Conservation (phyloP, 2,329 filamentous ascomycete genomes). For the Fusarium compactum region DNA sequence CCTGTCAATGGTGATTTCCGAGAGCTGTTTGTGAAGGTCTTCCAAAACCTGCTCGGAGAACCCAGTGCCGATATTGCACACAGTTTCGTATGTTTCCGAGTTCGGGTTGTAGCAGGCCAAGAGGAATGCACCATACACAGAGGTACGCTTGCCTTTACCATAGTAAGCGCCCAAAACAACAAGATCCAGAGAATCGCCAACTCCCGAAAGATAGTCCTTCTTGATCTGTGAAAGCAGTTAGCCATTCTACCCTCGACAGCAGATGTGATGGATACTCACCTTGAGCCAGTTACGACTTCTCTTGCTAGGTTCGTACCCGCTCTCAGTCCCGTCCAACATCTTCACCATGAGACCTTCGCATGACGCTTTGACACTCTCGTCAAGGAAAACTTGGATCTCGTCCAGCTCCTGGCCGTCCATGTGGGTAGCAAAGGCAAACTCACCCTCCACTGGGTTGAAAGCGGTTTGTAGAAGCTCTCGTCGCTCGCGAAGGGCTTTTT, state of each 20-base stretch:
- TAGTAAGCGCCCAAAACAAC: slow-evolving; percentile 95
- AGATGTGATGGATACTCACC: slow-evolving; percentile 58
- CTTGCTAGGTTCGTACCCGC: slow-evolving; percentile 95
- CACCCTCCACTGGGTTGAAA: slow-evolving; percentile 84
- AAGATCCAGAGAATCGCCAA: slow-evolving; percentile 95
- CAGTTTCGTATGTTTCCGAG: slow-evolving; percentile 88
- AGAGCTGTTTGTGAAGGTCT: slow-evolving; percentile 81
- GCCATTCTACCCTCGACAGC: slow-evolving; percentile 67
- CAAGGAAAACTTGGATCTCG: slow-evolving; percentile 90
- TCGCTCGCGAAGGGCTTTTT: slow-evolving; percentile 86
- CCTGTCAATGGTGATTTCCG: slow-evolving; percentile 83
- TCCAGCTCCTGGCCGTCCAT: slow-evolving; percentile 92
- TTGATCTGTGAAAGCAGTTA: slow-evolving; percentile 74
- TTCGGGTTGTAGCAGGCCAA: slow-evolving; percentile 90
- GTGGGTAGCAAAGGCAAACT: slow-evolving; percentile 89
- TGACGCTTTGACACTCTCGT: slow-evolving; percentile 94
- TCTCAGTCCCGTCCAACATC: slow-evolving; percentile 94
- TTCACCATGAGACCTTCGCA: slow-evolving; percentile 99
- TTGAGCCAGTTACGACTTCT: slow-evolving; percentile 99
- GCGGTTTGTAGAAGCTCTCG: slow-evolving; percentile 79
- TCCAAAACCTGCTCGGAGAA: slow-evolving; percentile 97
- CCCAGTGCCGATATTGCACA: slow-evolving; percentile 98
- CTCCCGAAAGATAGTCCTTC: slow-evolving; percentile 94
- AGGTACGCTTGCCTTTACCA: slow-evolving; percentile 94
- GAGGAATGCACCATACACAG: slow-evolving; percentile 94